A percentile compares a stretch with the other conserved stretches of the same genome.
These are phyloP conservation scores for Chlorella sp. DNA, from an alignment of 139 green algal genomes.

Conservation along the genomic window DNA sequence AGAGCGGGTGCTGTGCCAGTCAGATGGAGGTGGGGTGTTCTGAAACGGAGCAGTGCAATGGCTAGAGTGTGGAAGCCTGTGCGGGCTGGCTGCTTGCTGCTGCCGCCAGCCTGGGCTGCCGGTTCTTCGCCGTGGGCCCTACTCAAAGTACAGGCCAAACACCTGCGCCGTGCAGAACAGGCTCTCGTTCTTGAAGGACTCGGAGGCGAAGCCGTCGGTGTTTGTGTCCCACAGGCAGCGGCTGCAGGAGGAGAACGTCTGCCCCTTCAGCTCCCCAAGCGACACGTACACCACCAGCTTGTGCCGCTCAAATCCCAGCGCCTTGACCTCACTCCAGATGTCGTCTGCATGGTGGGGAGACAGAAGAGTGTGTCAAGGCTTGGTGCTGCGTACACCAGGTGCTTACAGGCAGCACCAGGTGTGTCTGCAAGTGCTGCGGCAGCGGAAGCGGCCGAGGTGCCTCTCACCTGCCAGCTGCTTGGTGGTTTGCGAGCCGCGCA, in stretches of 20 bases:
- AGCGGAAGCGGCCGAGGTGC: neutral
- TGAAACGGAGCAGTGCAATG: no score
- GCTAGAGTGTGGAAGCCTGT: no score
- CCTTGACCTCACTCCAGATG: conserved; percentile 74
- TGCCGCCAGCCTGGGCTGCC: no score
- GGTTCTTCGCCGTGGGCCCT: neutral
- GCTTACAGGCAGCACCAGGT: neutral
- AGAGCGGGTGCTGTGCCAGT: no score
- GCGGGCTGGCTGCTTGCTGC: no score
- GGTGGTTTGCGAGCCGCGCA: conserved; percentile 78
- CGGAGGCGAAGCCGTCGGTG: conserved; percentile 78
- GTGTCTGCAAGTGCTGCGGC: neutral
- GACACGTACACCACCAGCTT: conserved; percentile 84
- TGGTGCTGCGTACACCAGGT: neutral
- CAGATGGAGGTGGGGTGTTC: no score
- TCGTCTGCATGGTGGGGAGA: conserved; percentile 37
- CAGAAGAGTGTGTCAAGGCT: neutral
- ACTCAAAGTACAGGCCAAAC: conserved; percentile 87
- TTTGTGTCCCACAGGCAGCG: conserved; percentile 88
- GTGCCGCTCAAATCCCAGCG: conserved; percentile 86
- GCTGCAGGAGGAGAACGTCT: conserved; percentile 82
- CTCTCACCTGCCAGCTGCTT: conserved; percentile 57
- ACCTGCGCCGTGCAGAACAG: conserved; percentile 81
- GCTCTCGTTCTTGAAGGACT: conserved; percentile 82
- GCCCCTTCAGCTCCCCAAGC: conserved; percentile 84